These are phyloP conservation scores for Colletotrichum viniferum DNA, from an alignment of 2,329 filamentous ascomycete genomes.

Conservation along the genomic window DNA sequence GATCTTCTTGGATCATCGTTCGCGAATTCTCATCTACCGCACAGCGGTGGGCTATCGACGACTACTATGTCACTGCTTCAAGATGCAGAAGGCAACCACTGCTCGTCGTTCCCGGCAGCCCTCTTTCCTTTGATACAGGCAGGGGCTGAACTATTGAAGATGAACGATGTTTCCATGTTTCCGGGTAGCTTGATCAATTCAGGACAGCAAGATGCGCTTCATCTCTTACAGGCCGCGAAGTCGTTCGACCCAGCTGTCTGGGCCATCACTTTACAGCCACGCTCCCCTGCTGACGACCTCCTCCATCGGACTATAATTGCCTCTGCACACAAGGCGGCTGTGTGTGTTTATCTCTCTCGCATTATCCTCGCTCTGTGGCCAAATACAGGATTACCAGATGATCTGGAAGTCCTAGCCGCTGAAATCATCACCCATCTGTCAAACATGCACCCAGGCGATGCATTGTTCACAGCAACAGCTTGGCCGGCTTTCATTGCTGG, in stretches of 20 bases:
- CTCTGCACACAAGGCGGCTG: neutral
- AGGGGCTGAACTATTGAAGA: neutral
- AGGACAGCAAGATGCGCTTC: neutral
- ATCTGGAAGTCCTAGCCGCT: neutral
- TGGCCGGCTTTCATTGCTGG: slow-evolving; percentile 2
- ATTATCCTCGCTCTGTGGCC: neutral
- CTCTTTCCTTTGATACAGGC: neutral
- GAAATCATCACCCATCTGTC: neutral
- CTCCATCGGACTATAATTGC: neutral
- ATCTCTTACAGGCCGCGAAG: neutral
- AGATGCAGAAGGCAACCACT: neutral
- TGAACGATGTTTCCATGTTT: neutral
- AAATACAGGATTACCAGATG: neutral
- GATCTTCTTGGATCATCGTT: neutral
- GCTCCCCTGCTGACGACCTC: neutral
- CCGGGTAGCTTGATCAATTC: neutral
- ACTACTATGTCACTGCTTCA: neutral
- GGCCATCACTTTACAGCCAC: neutral
- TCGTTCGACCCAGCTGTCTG: neutral
- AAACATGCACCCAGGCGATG: neutral
- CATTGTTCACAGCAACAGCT: neutral
- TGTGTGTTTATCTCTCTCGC: neutral
- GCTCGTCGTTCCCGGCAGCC: neutral
- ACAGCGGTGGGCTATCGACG: neutral
- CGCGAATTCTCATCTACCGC: neutral